Evolutionary conservation across 2,329 filamentous ascomycete species (phyloP).

Genomic region (Aquanectria penicillioides): DNA sequence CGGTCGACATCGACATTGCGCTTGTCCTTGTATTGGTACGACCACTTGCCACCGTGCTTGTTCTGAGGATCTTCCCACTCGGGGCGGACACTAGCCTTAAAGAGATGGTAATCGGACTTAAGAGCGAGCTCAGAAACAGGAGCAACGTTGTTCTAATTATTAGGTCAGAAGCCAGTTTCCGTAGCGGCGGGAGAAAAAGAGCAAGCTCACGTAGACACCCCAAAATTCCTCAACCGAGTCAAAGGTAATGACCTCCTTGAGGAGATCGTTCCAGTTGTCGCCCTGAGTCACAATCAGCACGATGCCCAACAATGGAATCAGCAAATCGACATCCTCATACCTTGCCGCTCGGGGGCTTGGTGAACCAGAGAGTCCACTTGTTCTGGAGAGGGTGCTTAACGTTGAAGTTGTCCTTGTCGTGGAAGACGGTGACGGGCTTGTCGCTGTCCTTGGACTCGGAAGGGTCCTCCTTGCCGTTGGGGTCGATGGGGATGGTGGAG

Average conservation of each 20-base stretch:
- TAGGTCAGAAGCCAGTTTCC: constrained; percentile 23
- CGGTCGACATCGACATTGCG: constrained; percentile 90
- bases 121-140: constrained; percentile 93
- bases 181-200: constrained; percentile 12
- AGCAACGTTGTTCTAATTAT: constrained; percentile 91
- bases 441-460: constrained; percentile 57
- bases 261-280: constrained; percentile 97
- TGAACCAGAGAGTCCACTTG: constrained; percentile 99
- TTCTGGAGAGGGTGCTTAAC: constrained; percentile 99
- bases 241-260: constrained; percentile 99
- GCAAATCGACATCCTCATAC: constrained; percentile 56
- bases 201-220: constrained; percentile 90
- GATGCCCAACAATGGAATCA: not conserved
- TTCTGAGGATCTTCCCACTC: constrained; percentile 99
- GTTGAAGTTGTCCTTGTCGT: constrained; percentile 99
- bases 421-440: constrained; percentile 91
- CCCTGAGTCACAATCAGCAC: constrained; percentile 64
- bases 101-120: constrained; percentile 99
- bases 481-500: constrained; percentile 74
- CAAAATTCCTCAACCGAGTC: constrained; percentile 99
- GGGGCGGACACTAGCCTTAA: constrained; percentile 95
- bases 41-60: constrained; percentile 99
- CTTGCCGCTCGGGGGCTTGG: constrained; percentile 96
- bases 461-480: constrained; percentile 66
- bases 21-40: constrained; percentile 98